Percentiles rank a stretch among this genome's conserved stretches.
phyloP scores from a whole-genome alignment of 2,329 filamentous ascomycete genomes.

The Xylaria multiplex region DNA sequence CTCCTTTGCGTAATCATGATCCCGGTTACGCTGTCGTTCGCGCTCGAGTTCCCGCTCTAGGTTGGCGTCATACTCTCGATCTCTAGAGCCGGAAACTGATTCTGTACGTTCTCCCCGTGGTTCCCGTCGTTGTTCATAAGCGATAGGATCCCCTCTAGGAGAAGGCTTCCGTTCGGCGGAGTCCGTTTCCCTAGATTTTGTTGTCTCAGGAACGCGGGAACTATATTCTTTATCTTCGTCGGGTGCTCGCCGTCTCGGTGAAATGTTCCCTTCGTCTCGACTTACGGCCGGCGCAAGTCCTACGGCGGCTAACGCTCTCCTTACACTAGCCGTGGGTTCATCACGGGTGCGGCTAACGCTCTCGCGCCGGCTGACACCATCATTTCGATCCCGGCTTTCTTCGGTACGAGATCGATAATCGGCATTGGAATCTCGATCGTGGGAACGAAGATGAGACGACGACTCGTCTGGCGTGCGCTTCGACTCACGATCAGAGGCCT shows the following conservation, averaged over 20 bases:
- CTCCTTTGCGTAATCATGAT: constrained; percentile 36
- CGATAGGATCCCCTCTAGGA: constrained; percentile 39
- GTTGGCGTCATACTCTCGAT: constrained; percentile 39
- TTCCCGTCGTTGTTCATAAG: constrained; percentile 45
- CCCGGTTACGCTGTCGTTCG: constrained; percentile 37
- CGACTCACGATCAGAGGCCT: constrained; percentile 47
- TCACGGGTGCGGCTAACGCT: constrained; percentile 58
- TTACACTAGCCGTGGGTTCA: constrained; percentile 59
- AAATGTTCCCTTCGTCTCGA: constrained; percentile 50
- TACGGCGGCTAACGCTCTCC: constrained; percentile 60
- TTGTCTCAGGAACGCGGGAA: constrained; percentile 44
- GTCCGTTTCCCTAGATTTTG: constrained; percentile 47
- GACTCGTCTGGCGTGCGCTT: constrained; percentile 47
- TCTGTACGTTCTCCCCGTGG: constrained; percentile 39
- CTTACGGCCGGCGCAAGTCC: constrained; percentile 45
- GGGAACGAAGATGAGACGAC: constrained; percentile 42
- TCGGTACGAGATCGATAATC: constrained; percentile 42
- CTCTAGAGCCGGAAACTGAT: constrained; percentile 39
- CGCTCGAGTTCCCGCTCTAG: constrained; percentile 33
- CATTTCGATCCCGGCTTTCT: constrained; percentile 45
- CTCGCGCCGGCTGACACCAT: constrained; percentile 51
- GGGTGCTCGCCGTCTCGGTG: constrained; percentile 45
- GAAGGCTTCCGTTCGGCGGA: constrained; percentile 40
- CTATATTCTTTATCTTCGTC: constrained; percentile 45
- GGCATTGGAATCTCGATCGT: constrained; percentile 40